A percentile compares a stretch with the other conserved stretches of the same genome.
phyloP scores from a whole-genome alignment of 2,329 filamentous ascomycete species.

The Ophiostoma piceae region DNA sequence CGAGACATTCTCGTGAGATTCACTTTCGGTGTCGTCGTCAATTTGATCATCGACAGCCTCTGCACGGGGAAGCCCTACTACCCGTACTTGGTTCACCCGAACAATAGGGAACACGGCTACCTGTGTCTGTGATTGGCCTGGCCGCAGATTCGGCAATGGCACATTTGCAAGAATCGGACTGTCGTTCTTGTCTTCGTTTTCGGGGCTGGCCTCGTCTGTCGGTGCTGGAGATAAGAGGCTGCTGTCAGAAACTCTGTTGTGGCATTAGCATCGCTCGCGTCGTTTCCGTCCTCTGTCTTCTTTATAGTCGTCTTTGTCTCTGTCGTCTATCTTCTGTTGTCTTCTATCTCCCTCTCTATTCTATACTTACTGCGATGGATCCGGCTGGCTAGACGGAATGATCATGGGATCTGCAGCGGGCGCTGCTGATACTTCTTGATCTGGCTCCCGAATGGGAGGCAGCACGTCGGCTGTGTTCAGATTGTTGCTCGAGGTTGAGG shows the following conservation, averaged over 20 bases:
- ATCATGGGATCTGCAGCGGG: background rate
- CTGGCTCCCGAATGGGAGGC: background rate
- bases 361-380: constrained; percentile 3
- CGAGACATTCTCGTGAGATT: background rate
- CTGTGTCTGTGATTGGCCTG: background rate
- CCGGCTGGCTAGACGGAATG: background rate
- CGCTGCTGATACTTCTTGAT: background rate
- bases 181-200: constrained; percentile 26
- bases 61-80: background rate
- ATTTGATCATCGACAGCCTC: background rate
- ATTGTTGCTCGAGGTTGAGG: background rate
- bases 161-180: background rate
- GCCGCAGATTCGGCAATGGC: background rate
- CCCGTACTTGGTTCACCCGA: background rate
- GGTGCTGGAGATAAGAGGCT: constrained; percentile 58
- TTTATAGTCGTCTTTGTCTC: background rate
- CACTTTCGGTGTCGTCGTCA: background rate
- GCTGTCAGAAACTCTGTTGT: constrained; percentile 26
- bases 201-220: constrained; percentile 55
- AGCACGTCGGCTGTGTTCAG: background rate
- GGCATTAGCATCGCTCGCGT: background rate
- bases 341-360: background rate
- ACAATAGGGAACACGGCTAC: background rate
- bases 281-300: too few species aligned
- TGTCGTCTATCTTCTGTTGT: background rate